A percentile compares a stretch with the other conserved stretches of the same genome.
These are phyloP conservation scores for Cercis canadensis DNA, from an alignment of 306 rosid genomes.

Conservation along the genomic window DNA sequence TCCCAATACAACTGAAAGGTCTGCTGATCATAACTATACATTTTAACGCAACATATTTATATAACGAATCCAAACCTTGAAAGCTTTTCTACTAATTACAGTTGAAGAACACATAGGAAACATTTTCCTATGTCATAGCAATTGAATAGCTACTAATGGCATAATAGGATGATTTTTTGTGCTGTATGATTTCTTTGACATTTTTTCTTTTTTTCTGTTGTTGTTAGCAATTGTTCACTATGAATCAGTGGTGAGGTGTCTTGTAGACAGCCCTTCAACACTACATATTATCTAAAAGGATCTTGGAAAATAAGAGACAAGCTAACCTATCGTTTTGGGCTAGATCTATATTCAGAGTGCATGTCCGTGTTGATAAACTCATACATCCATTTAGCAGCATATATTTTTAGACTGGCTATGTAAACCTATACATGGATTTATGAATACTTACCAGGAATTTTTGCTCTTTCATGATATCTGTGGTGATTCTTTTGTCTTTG, in stretches of 20 bases:
- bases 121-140: neutral
- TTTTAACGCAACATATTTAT: too few species aligned
- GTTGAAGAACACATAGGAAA: conserved; percentile 8
- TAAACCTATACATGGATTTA: neutral
- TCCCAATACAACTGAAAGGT: neutral
- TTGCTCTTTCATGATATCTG: neutral
- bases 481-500: neutral
- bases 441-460: neutral
- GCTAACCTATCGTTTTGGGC: neutral
- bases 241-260: neutral
- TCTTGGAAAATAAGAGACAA: neutral
- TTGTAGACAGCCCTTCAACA: neutral
- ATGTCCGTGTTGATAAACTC: neutral
- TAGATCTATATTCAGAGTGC: conserved; percentile 1
- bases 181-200: too few species aligned
- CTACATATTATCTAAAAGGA: neutral
- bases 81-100: neutral
- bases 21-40: too few species aligned
- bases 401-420: neutral
- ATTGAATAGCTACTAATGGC: too few species aligned
- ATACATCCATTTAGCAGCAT: neutral
- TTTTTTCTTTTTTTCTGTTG: neutral
- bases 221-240: neutral
- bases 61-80: neutral
- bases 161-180: too few species aligned